Evolutionary conservation across 2,329 filamentous ascomycete genomes (phyloP).

Genomic region (Microthyrium microscopicum): DNA sequence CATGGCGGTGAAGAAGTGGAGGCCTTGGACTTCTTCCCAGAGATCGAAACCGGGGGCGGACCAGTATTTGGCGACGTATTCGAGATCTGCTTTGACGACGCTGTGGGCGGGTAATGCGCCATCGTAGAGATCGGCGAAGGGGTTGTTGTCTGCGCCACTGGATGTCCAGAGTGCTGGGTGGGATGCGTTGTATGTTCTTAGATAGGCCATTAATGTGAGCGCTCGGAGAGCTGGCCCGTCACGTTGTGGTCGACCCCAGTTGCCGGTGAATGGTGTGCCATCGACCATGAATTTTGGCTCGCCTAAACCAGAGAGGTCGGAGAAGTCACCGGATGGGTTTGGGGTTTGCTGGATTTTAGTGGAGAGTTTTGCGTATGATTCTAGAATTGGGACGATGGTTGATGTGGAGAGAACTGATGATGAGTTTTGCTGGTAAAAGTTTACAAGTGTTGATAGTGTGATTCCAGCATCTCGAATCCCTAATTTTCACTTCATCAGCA

Average conservation of each 20-base stretch:
- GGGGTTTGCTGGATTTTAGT: constrained; percentile 21
- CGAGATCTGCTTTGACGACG: constrained; percentile 28
- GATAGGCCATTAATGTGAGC: constrained; percentile 24
- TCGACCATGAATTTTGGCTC: constrained; percentile 27
- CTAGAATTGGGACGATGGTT: constrained; percentile 16
- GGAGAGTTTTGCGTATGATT: constrained; percentile 19
- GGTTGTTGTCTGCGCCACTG: constrained; percentile 8
- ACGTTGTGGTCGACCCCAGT: constrained; percentile 27
- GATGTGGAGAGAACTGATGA: constrained; percentile 13
- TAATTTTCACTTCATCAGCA: constrained; percentile 9
- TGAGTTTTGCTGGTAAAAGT: constrained; percentile 20
- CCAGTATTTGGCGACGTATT: constrained; percentile 27
- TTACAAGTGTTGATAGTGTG: constrained; percentile 24
- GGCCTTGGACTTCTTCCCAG: constrained; percentile 29
- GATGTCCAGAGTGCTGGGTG: constrained; percentile 21
- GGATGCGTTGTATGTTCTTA: constrained; percentile 24
- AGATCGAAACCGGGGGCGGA: constrained; percentile 25
- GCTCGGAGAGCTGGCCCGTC: constrained; percentile 28
- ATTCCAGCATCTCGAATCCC: constrained; percentile 29
- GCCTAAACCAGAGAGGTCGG: constrained; percentile 22
- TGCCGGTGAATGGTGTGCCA: constrained; percentile 19
- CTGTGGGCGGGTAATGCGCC: constrained; percentile 19
- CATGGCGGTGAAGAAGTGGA: constrained; percentile 25
- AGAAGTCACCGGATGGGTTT: constrained; percentile 21
- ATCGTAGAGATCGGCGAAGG: constrained; percentile 18